Conservation (phyloP, 2,329 filamentous ascomycete genomes). For the Atkinsonella hypoxylon region DNA sequence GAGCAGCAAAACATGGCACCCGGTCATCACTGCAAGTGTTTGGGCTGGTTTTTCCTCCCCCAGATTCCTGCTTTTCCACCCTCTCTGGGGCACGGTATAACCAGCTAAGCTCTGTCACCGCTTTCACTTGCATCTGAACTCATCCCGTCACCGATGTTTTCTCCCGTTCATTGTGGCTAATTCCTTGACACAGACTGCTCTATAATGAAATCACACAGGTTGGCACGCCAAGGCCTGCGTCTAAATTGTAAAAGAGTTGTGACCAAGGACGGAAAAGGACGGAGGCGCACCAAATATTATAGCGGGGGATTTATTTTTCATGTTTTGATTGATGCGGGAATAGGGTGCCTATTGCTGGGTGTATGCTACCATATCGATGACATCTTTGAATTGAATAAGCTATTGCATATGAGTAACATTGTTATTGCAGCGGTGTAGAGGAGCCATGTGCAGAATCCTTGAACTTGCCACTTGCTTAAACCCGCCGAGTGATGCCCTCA, state of each 20-base stretch:
- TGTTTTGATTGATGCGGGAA: not conserved
- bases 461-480: not conserved
- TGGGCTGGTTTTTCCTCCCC: no score
- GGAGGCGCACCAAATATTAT: not conserved
- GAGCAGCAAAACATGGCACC: no score
- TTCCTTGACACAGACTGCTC: conserved; percentile 46
- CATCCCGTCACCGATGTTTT: not conserved
- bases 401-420: not conserved
- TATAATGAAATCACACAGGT: conserved; percentile 81
- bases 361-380: not conserved
- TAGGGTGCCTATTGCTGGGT: not conserved
- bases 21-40: no score
- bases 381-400: not conserved
- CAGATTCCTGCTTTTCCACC: no score
- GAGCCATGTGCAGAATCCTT: not conserved
- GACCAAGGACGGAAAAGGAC: not conserved
- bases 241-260: conserved; percentile 42
- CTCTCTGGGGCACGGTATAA: no score
- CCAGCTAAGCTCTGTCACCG: not conserved
- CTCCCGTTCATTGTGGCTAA: not conserved
- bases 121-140: not conserved
- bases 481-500: no score
- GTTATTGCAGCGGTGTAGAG: not conserved
- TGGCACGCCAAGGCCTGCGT: conserved; percentile 46
- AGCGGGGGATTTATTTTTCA: not conserved